Evolutionary conservation across 75 land plant species (phyloP), one percentile per base, ranked within the genome.

Genomic region (Gnetum montanum): DNA sequence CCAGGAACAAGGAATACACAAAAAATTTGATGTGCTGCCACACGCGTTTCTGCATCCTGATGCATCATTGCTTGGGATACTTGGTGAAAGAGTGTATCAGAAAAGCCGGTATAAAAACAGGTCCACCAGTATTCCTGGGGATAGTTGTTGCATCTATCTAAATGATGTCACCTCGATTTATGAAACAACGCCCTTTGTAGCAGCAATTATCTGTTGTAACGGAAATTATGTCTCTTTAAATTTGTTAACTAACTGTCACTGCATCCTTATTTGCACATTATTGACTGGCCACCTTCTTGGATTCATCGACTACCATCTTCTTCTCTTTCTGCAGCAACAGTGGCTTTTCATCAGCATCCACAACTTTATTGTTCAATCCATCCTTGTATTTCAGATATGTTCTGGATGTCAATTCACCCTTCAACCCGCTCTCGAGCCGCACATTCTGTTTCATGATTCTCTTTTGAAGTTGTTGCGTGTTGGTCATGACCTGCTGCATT

Each of bases 31-130:
- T 94, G 98, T 0, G 86, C 90, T 30, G 85, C 76, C 23, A 90
- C 37, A 40, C 96, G 90, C 12, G 82, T 72, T 67, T 94, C 85
- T 51, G 70, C 61, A 67, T 89, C 86, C 23, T 82, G 84, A 57
- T 94, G 98, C 63, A 85, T 54, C 98, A 94, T 90, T 16, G 70
- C 78, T 57, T 82, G 79, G 49, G 86, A 34, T 10, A 94, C 74
- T 58, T 94, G 97, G 30, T 80, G 65, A 44, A 94, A 63, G 46
- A 94, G 86, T 26, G 80, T 70, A 57, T 90, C 98, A 12, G 96
- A 96, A 64, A 90, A 89, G 25, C 63, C 80, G n/a, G n/a, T n/a
- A n/a, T n/a, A n/a, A n/a, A n/a, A n/a, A n/a, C n/a, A n/a, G n/a
- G n/a, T n/a, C n/a, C n/a, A n/a, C n/a, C n/a, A n/a, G n/a, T n/a